Percentiles rank a stretch among this genome's conserved stretches.
These are phyloP conservation scores for Collybia nuda DNA, from an alignment of 768 basidiomycete genomes.

Conservation along the genomic window DNA sequence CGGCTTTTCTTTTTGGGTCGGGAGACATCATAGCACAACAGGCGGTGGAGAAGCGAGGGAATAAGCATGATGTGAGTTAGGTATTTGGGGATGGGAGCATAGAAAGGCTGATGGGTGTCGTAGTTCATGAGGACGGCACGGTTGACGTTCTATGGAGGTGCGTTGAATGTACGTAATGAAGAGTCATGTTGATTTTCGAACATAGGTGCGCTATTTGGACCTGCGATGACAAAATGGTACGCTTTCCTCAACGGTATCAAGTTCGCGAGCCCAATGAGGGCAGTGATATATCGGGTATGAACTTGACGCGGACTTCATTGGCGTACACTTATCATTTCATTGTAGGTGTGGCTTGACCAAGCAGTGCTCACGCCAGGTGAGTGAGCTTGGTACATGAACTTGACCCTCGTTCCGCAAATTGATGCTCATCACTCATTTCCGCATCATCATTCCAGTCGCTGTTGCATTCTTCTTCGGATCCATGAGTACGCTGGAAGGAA, in stretches of 20 bases:
- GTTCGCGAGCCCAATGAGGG: slow-evolving; percentile 59
- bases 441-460: slow-evolving; percentile 27
- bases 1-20: slow-evolving; percentile 65
- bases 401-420: background rate
- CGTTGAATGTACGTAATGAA: slow-evolving; percentile 5
- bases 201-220: slow-evolving; percentile 73
- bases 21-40: slow-evolving; percentile 90
- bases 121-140: slow-evolving; percentile 48
- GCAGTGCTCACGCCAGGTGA: slow-evolving; percentile 69
- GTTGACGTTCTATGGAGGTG: slow-evolving; percentile 74
- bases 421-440: background rate
- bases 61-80: slow-evolving; percentile 69
- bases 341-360: slow-evolving; percentile 82
- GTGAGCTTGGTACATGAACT: slow-evolving; percentile 2
- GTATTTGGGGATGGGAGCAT: background rate
- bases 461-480: slow-evolving; percentile 61
- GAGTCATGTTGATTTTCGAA: background rate
- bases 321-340: background rate
- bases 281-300: slow-evolving; percentile 61
- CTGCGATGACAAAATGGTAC: slow-evolving; percentile 83
- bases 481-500: slow-evolving; percentile 82
- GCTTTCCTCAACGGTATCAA: slow-evolving; percentile 67
- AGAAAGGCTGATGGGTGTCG: background rate
- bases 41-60: slow-evolving; percentile 69
- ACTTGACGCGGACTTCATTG: background rate